Evolutionary conservation across 768 basidiomycete genomes (phyloP).

Genomic region (Mycena crocata): DNA sequence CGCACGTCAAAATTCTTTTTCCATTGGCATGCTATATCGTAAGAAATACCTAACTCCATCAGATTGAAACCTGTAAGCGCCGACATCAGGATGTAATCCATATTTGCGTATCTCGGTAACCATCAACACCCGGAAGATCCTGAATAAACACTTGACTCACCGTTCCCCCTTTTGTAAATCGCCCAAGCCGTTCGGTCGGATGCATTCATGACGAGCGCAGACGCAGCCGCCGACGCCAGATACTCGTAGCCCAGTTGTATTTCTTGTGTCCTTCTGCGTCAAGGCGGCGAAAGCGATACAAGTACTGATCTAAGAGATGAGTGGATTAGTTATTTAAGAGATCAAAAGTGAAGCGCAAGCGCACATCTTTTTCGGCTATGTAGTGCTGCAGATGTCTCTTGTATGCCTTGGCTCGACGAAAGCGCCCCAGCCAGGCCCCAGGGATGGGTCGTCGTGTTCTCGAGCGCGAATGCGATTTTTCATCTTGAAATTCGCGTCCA

Average conservation of each 20-base stretch:
- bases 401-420: slow-evolving; percentile 14
- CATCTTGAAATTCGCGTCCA: too few species aligned
- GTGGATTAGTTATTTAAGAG: not conserved
- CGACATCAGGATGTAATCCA: slow-evolving; percentile 38
- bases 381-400: slow-evolving; percentile 18
- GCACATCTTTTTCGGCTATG: slow-evolving; percentile 18
- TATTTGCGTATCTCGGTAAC: slow-evolving; percentile 33
- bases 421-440: slow-evolving; percentile 25
- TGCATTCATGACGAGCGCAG: slow-evolving; percentile 34
- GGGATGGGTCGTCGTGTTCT: slow-evolving; percentile 18
- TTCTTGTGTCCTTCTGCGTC: slow-evolving; percentile 32
- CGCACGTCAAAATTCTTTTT: slow-evolving; percentile 15
- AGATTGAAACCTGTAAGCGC: slow-evolving; percentile 12
- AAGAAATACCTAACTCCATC: slow-evolving; percentile 15
- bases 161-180: slow-evolving; percentile 41
- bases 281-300: slow-evolving; percentile 36
- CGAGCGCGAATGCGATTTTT: slow-evolving; percentile 29
- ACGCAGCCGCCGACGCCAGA: slow-evolving; percentile 30
- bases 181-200: slow-evolving; percentile 34
- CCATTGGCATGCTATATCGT: slow-evolving; percentile 44
- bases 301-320: slow-evolving; percentile 25
- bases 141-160: not conserved
- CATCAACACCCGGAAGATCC: not conserved
- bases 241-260: slow-evolving; percentile 16
- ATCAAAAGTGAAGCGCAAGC: not conserved